Evolutionary conservation across 495 filamentous ascomycete genomes (phyloP).

Genomic region (Tuber aestivum): DNA sequence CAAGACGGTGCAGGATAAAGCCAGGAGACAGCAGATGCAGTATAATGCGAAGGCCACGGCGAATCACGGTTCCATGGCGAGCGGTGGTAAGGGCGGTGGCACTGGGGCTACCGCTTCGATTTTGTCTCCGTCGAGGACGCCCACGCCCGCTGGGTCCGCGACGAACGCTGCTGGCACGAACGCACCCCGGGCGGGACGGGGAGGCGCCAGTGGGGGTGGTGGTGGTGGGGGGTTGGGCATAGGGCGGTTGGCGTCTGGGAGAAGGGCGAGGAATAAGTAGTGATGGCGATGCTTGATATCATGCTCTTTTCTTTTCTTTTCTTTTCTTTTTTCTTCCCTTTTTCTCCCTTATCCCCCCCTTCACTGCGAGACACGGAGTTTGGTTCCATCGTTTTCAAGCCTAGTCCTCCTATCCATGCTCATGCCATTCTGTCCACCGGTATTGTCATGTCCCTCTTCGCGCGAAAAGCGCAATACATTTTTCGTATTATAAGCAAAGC

Average conservation of each 20-base stretch:
- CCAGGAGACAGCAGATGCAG: slow-evolving; percentile 52
- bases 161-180: slow-evolving; percentile 24
- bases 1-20: slow-evolving; percentile 76
- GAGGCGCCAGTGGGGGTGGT: slow-evolving; percentile 1
- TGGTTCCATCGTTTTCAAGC: slow-evolving; percentile 4
- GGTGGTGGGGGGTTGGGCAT: slow-evolving; percentile 26
- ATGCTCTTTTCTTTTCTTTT: background rate
- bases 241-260: slow-evolving; percentile 33
- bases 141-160: slow-evolving; percentile 32
- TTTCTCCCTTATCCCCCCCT: background rate
- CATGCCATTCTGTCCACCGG: background rate
- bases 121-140: slow-evolving; percentile 34
- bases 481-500: slow-evolving; percentile 1
- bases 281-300: background rate
- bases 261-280: slow-evolving; percentile 29
- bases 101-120: slow-evolving; percentile 22
- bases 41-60: slow-evolving; percentile 42
- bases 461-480: slow-evolving; percentile 1
- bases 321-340: background rate
- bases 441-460: background rate
- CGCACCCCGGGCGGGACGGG: slow-evolving; percentile 8
- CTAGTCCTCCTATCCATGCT: background rate
- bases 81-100: slow-evolving; percentile 9
- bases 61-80: slow-evolving; percentile 28
- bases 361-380: slow-evolving; percentile 5